Evolutionary conservation across 208 protist species (phyloP).

Genomic region (Plasmodiophora brassicae): DNA sequence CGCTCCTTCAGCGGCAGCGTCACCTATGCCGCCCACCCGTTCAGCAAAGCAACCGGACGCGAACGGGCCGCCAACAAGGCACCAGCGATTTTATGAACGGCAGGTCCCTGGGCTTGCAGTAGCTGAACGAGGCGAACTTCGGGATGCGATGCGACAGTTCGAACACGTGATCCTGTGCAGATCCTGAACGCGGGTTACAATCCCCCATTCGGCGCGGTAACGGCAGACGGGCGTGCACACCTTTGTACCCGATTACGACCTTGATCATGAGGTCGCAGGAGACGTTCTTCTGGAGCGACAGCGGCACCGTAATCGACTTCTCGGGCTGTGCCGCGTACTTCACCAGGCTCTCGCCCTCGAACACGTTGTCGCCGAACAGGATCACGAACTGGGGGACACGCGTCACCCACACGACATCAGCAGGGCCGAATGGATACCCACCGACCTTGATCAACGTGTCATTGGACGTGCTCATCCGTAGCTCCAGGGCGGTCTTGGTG

Average conservation of each 20-base stretch:
- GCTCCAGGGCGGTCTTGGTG: neutral
- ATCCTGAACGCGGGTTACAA: neutral
- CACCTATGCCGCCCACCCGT: neutral
- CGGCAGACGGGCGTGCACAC: neutral
- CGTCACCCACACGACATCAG: too few species aligned
- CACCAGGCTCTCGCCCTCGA: slow-evolving; percentile 50
- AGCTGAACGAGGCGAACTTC: slow-evolving; percentile 72
- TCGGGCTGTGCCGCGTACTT: slow-evolving; percentile 58
- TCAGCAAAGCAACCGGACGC: neutral
- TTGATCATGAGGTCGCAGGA: slow-evolving; percentile 64
- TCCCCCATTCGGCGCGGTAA: neutral
- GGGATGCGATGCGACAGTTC: slow-evolving; percentile 70
- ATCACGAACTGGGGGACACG: neutral
- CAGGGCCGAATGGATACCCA: neutral
- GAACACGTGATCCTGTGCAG: slow-evolving; percentile 68
- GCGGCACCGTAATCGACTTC: slow-evolving; percentile 59
- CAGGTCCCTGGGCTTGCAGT: slow-evolving; percentile 7
- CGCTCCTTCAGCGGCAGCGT: slow-evolving; percentile 1
- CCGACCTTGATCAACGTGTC: slow-evolving; percentile 26
- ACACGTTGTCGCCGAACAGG: neutral
- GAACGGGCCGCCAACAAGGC: neutral
- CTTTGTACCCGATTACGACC: slow-evolving; percentile 68
- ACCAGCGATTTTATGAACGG: neutral
- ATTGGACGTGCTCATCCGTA: slow-evolving; percentile 21
- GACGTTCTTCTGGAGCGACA: slow-evolving; percentile 64